Percentiles rank a stretch among this genome's conserved stretches.
Evolutionary conservation across 202 grass and related monocot genomes (phyloP).

Genomic region (Carex arenaria): DNA sequence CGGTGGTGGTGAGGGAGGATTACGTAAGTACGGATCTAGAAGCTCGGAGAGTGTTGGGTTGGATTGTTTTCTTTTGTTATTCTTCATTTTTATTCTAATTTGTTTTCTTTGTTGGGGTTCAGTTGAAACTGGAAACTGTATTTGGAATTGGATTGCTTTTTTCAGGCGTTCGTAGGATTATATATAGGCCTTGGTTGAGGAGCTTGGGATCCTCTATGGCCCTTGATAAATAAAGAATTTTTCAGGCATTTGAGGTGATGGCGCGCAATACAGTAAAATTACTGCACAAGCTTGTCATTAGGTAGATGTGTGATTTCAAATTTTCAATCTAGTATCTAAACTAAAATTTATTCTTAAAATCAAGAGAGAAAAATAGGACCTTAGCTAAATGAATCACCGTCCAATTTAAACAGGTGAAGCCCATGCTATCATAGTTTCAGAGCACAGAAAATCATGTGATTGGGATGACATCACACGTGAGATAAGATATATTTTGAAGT

Average conservation of each 20-base stretch:
- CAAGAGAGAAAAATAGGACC: background rate
- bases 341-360: background rate
- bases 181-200: constrained; percentile 14
- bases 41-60: constrained; percentile 1
- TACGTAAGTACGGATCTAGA: background rate
- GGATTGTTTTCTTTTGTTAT: background rate
- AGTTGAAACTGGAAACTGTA: background rate
- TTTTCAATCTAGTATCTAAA: background rate
- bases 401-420: background rate
- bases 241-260: background rate
- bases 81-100: background rate
- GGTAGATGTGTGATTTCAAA: background rate
- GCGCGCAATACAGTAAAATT: background rate
- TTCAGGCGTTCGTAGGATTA: background rate
- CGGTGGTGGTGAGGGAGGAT: background rate
- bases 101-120: background rate
- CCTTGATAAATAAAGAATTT: background rate
- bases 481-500: too few relatives aligned
- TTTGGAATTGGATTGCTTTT: background rate
- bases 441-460: background rate
- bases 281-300: background rate
- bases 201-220: background rate
- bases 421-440: background rate
- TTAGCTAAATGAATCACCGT: background rate
- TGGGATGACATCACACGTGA: background rate